Base-by-base conservation (phyloP, 2,329 filamentous ascomycete species). In the Fusarium miscanthi region DNA sequence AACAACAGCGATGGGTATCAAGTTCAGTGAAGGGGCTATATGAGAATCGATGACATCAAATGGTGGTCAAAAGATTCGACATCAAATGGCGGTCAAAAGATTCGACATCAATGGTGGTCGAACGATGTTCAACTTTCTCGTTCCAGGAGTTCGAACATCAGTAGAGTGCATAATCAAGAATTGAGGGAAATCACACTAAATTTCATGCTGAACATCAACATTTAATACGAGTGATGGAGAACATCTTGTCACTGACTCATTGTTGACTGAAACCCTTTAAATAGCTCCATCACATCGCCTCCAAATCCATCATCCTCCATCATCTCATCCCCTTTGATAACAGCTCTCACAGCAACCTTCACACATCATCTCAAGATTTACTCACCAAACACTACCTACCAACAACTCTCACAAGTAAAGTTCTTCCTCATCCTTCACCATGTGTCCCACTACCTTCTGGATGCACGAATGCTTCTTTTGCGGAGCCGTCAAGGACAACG, bases 21-120 rank as follows among this genome's bases (percentile, higher is more conserved):
- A 8, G 16, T 33, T 49, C 30, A 23, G 8, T 9, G 6, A 23
- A 23, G 16, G 6, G 30, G 8, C 6, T 13, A 23, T 4, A 5
- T 33, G 46, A 23, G 6, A 49, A 1, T 19, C 16, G 2, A 35
- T 25, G 12, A 4, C 3, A 19, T 11, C 3, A 8, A 4, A 19
- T 19, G 2, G 1, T 23, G 46, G 11, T 1, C 30, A 2, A 23
- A 3, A 49, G 1, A n/a, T n/a, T n/a, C n/a, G n/a, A n/a, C n/a
- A n/a, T n/a, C n/a, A n/a, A n/a, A n/a, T n/a, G n/a, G n/a, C n/a
- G n/a, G n/a, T n/a, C n/a, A n/a, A n/a, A n/a, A n/a, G n/a, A n/a
- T n/a, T n/a, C n/a, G 12, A 4, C 3, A 19, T 25, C 23, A 4
- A 19, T 19, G 2, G 33, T 13, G 16, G 30, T 33, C 11, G 16